Percentiles rank a stretch among this genome's conserved stretches.
Evolutionary conservation across 345 rosid genomes (phyloP).

Genomic region (Jatropha curcas): DNA sequence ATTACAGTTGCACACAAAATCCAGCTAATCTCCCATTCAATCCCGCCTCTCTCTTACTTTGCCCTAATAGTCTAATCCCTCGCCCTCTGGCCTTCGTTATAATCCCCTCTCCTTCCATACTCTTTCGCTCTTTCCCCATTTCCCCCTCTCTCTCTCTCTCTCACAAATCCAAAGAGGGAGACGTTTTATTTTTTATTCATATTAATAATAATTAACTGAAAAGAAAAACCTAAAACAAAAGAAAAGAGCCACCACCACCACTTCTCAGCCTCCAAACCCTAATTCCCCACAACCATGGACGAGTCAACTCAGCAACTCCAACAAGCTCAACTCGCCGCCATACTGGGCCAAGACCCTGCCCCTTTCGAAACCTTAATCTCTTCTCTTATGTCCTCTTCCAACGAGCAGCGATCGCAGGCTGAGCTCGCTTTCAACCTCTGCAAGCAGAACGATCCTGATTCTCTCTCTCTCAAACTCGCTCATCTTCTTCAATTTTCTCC

Average conservation of each 20-base stretch:
- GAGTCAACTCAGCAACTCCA: constrained; percentile 67
- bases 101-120: not conserved
- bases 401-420: constrained; percentile 91
- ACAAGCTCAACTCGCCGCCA: constrained; percentile 77
- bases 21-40: constrained; percentile 14
- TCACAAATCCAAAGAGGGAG: constrained; percentile 2
- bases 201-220: no score
- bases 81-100: not conserved
- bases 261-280: constrained; percentile 12
- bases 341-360: constrained; percentile 77
- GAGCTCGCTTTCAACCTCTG: constrained; percentile 85
- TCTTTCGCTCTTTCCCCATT: not conserved
- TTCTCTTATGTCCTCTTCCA: constrained; percentile 88
- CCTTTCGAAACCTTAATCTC: constrained; percentile 86
- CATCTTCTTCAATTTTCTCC: constrained; percentile 79
- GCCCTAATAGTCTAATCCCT: not conserved
- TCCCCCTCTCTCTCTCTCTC: constrained; percentile 1
- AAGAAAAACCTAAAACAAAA: not conserved
- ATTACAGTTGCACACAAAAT: constrained; percentile 15
- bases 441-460: constrained; percentile 81
- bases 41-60: not conserved
- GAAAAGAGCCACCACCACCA: constrained; percentile 1
- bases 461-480: constrained; percentile 79
- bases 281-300: constrained; percentile 50
- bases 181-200: not conserved